Conservation (phyloP, 495 filamentous ascomycete species). For the Penicillium bovifimosum region DNA sequence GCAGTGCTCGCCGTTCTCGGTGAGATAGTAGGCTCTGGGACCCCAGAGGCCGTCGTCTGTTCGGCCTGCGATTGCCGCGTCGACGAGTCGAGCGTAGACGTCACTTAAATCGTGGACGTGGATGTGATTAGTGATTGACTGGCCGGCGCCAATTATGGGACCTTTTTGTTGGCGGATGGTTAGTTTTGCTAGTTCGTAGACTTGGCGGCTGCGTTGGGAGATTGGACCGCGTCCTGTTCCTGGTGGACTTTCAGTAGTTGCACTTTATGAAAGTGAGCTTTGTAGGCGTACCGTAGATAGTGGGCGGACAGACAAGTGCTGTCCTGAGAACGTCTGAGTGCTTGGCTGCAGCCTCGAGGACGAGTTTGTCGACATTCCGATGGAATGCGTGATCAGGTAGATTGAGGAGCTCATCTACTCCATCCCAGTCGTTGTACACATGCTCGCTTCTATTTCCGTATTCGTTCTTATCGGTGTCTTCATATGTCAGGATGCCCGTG, state of each 20-base stretch:
- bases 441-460: constrained; percentile 47
- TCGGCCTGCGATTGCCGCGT: constrained; percentile 50
- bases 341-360: constrained; percentile 36
- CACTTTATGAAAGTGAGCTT: neutral
- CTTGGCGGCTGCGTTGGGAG: constrained; percentile 58
- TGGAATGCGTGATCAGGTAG: constrained; percentile 47
- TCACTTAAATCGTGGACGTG: constrained; percentile 62
- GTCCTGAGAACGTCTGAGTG: constrained; percentile 48
- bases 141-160: constrained; percentile 54
- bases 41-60: constrained; percentile 59
- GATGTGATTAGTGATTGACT: constrained; percentile 61
- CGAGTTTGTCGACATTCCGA: constrained; percentile 50
- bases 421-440: constrained; percentile 50
- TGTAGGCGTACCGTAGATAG: constrained; percentile 57
- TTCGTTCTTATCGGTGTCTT: constrained; percentile 35
- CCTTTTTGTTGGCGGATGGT: constrained; percentile 55
- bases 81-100: constrained; percentile 57
- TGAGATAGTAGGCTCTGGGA: constrained; percentile 62
- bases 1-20: constrained; percentile 59
- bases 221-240: constrained; percentile 55
- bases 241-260: neutral
- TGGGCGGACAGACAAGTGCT: constrained; percentile 66
- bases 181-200: constrained; percentile 47
- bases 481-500: constrained; percentile 47
- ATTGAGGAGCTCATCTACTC: constrained; percentile 43